Conservation (phyloP, 306 rosid species). For the Medicago truncatula region MtrunA17r5.0-ANR NC_053048.1:52691001-52691500, state of each 20-base stretch:
- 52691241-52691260: slow-evolving; percentile 11
- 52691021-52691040: slow-evolving; percentile 44
- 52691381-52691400: slow-evolving; percentile 52
- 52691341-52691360: slow-evolving; percentile 39
- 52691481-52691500: slow-evolving; percentile 92
- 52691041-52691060: slow-evolving; percentile 52
- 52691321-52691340: slow-evolving; percentile 40
- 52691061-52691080: slow-evolving; percentile 46
- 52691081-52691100: slow-evolving; percentile 54
- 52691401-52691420: slow-evolving; percentile 38
- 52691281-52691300: slow-evolving; percentile 49
- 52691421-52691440: slow-evolving; percentile 48
- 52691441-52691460: slow-evolving; percentile 94
- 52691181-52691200: slow-evolving; percentile 52
- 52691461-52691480: slow-evolving; percentile 92
- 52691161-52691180: slow-evolving; percentile 47
- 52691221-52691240: slow-evolving; percentile 39
- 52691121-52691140: slow-evolving; percentile 57
- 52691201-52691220: slow-evolving; percentile 59
- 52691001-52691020: slow-evolving; percentile 41
- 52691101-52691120: slow-evolving; percentile 47
- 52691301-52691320: slow-evolving; percentile 43
- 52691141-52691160: slow-evolving; percentile 43
- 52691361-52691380: slow-evolving; percentile 51
- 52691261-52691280: not conserved